A percentile compares a stretch with the other conserved stretches of the same genome.
Evolutionary conservation across 2,329 filamentous ascomycete genomes (phyloP).

Genomic region (Trichoderma brevicompactum): DNA sequence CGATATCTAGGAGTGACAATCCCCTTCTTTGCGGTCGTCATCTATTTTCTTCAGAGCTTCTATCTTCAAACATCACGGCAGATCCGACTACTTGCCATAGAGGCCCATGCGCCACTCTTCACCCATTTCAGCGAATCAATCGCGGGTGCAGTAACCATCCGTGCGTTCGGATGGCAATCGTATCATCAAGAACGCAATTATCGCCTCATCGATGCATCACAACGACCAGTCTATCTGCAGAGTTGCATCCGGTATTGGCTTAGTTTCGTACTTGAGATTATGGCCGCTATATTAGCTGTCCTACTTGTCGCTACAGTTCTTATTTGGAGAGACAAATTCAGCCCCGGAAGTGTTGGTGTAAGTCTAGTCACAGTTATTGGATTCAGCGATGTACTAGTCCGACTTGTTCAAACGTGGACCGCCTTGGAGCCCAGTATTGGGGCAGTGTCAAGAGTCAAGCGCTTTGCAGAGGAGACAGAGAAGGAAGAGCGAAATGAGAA

Average conservation of each 20-base stretch:
- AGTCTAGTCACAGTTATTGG: conserved; percentile 37
- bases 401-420: conserved; percentile 42
- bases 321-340: conserved; percentile 37
- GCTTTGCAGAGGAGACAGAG: conserved; percentile 38
- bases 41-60: conserved; percentile 32
- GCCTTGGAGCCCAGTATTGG: conserved; percentile 42
- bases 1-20: conserved; percentile 26
- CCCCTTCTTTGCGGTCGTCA: conserved; percentile 15
- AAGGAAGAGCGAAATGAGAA: conserved; percentile 16
- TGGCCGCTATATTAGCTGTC: conserved; percentile 51
- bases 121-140: conserved; percentile 28
- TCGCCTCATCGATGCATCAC: conserved; percentile 42
- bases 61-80: conserved; percentile 32
- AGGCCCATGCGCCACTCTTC: conserved; percentile 29
- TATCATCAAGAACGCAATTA: conserved; percentile 13
- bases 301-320: conserved; percentile 51
- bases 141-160: conserved; percentile 26
- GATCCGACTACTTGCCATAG: conserved; percentile 29
- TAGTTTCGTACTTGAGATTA: conserved; percentile 51
- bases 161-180: conserved; percentile 29
- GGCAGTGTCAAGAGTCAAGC: conserved; percentile 43
- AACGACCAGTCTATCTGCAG: conserved; percentile 46
- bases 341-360: conserved; percentile 38
- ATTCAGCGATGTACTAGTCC: conserved; percentile 38
- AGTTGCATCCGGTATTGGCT: conserved; percentile 56